Evolutionary conservation across 2,329 filamentous ascomycete species (phyloP).

Genomic region (Colletotrichum phormii): DNA sequence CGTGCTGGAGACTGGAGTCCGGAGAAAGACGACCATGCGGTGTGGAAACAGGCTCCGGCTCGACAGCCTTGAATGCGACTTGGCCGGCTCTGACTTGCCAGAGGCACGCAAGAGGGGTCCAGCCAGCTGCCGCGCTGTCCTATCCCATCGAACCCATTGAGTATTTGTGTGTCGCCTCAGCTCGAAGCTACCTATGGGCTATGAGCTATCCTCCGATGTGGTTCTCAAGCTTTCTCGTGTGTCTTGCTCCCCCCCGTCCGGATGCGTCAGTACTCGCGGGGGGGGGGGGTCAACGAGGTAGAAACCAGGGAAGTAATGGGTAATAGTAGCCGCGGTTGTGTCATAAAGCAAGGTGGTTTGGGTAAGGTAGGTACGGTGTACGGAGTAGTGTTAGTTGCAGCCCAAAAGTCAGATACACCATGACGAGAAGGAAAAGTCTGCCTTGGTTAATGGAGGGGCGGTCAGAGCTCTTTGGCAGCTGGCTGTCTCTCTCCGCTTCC

Average conservation of each 20-base stretch:
- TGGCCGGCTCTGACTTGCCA: conserved; percentile 37
- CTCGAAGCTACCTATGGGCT: not conserved
- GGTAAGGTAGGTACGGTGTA: not conserved
- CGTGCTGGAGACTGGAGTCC: not conserved
- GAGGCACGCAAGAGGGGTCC: conserved; percentile 27
- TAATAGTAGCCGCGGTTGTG: not conserved
- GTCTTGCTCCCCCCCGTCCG: conserved; percentile 3
- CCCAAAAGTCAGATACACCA: conserved; percentile 18
- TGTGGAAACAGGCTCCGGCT: conserved; percentile 11
- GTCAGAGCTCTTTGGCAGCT: conserved; percentile 18
- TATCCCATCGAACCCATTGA: conserved; percentile 14
- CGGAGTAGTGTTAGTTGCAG: conserved; percentile 6
- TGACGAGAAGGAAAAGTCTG: conserved; percentile 19
- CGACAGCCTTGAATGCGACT: conserved; percentile 25
- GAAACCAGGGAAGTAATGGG: conserved; percentile 6
- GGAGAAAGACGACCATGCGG: conserved; percentile 23
- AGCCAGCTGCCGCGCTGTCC: conserved; percentile 5
- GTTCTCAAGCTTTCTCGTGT: not conserved
- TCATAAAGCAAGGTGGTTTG: conserved; percentile 2
- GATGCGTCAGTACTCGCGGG: conserved; percentile 8
- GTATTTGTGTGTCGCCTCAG: not conserved
- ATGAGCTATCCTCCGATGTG: not conserved
- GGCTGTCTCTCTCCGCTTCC: not conserved
- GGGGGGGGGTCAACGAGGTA: not conserved
- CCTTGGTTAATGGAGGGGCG: conserved; percentile 28